Percentiles rank a stretch among this genome's conserved stretches.
These are phyloP conservation scores for Irpex lacteus DNA, from an alignment of 1,284 basidiomycete species.

Conservation along the genomic window DNA sequence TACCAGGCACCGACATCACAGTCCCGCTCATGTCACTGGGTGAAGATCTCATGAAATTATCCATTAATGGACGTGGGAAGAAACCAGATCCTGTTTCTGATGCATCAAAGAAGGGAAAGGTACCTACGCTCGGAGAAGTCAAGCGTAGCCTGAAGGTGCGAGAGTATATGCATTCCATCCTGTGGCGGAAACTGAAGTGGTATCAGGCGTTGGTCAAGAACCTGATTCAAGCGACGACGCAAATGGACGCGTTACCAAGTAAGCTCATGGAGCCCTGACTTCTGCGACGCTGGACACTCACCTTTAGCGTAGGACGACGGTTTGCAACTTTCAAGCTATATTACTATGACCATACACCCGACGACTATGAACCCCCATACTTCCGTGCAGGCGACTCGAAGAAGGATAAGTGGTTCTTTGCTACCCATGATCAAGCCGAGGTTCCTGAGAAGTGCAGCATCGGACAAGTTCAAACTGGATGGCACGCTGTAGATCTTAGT, in stretches of 20 bases:
- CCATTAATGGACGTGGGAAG: constrained; percentile 33
- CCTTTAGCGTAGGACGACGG: constrained; percentile 53
- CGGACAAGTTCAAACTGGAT: constrained; percentile 64
- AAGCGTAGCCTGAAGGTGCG: constrained; percentile 70
- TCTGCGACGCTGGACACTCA: constrained; percentile 1
- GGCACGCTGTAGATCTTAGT: constrained; percentile 68
- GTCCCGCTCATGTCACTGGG: constrained; percentile 70
- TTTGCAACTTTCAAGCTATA: constrained; percentile 83
- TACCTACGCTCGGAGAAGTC: constrained; percentile 69
- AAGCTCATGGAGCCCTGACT: constrained; percentile 20
- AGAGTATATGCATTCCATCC: neutral
- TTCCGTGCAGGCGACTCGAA: constrained; percentile 66
- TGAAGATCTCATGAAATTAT: constrained; percentile 49
- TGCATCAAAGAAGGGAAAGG: constrained; percentile 51
- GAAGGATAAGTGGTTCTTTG: constrained; percentile 73
- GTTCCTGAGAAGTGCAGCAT: constrained; percentile 68
- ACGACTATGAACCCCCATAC: constrained; percentile 74
- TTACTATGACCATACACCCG: constrained; percentile 72
- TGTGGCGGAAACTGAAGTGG: neutral
- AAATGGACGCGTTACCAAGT: constrained; percentile 79
- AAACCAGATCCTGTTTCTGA: constrained; percentile 50
- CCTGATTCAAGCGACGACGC: constrained; percentile 69
- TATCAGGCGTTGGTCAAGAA: constrained; percentile 65
- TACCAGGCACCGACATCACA: constrained; percentile 51
- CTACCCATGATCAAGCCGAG: constrained; percentile 67